Percentiles rank a stretch among this genome's conserved stretches.
These are phyloP conservation scores for Perkinsus olseni DNA, from an alignment of 169 alveolate genomes.

Conservation along the genomic window DNA sequence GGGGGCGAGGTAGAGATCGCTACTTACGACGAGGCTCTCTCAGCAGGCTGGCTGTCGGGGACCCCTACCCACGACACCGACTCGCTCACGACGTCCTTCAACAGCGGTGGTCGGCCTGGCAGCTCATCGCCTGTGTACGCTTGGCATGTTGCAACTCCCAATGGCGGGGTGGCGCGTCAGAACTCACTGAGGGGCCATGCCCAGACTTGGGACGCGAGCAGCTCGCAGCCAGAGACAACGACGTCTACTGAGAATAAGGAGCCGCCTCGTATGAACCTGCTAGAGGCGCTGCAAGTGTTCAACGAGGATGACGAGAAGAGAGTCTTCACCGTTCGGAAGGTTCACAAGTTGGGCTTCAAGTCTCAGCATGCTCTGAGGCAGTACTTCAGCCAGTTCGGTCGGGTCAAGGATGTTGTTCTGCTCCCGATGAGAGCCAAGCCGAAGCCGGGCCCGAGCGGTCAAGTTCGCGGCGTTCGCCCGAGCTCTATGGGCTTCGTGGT, in stretches of 20 bases:
- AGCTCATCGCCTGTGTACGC: neutral
- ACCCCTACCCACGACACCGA: neutral
- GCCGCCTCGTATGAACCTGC: neutral
- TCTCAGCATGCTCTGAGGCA: neutral
- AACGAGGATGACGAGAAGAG: neutral
- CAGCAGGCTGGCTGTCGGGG: neutral
- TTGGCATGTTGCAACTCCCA: neutral
- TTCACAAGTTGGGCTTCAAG: neutral
- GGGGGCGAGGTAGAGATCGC: neutral
- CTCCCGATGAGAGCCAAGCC: neutral
- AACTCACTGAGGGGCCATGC: neutral
- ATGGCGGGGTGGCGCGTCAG: neutral
- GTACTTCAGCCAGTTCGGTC: constrained; percentile 1
- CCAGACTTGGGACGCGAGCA: neutral
- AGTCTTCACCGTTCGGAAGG: neutral
- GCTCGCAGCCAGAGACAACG: neutral
- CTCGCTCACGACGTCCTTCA: neutral
- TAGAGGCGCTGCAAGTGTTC: neutral
- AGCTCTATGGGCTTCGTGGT: neutral
- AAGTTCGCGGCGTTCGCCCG: neutral
- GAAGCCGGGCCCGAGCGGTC: neutral
- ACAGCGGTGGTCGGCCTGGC: neutral
- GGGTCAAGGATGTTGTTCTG: neutral
- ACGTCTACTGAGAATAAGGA: neutral
- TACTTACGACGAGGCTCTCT: neutral